These are phyloP conservation scores for Pyrenophora teres DNA, from an alignment of 2,329 filamentous ascomycete genomes.

Conservation along the genomic window DNA sequence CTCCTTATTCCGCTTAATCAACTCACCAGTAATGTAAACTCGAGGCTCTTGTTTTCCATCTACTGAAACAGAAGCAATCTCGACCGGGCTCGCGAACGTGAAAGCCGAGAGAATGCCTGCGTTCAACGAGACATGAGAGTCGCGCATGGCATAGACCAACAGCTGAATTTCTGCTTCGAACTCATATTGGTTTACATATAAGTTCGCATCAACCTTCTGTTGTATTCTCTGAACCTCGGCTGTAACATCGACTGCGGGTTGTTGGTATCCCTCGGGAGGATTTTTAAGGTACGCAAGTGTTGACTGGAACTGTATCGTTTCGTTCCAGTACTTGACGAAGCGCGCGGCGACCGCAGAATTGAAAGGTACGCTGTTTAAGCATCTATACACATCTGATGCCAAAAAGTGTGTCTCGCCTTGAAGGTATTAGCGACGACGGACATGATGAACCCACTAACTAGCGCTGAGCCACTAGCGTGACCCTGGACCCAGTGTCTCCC, in stretches of 20 bases:
- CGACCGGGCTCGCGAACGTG: conserved; percentile 29
- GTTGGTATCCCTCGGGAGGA: conserved; percentile 50
- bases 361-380: conserved; percentile 54
- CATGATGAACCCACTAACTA: too few relatives aligned
- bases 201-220: conserved; percentile 22
- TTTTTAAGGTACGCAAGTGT: conserved; percentile 50
- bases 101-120: conserved; percentile 37
- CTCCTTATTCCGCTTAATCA: too few relatives aligned
- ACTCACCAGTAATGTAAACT: conserved; percentile 36
- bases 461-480: too few relatives aligned
- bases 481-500: too few relatives aligned
- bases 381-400: conserved; percentile 29
- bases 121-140: conserved; percentile 37
- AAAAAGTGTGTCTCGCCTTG: background rate
- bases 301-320: conserved; percentile 53
- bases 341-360: conserved; percentile 50
- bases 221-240: conserved; percentile 35
- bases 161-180: conserved; percentile 47
- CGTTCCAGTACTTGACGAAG: conserved; percentile 53
- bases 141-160: conserved; percentile 37
- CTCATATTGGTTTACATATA: conserved; percentile 47
- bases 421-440: too few relatives aligned
- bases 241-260: conserved; percentile 45
- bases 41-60: conserved; percentile 35
- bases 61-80: conserved; percentile 29